Percentiles rank a stretch among this genome's conserved stretches.
Conservation (phyloP, 352 stramenopile species). For the Lagenidium giganteum region DNA sequence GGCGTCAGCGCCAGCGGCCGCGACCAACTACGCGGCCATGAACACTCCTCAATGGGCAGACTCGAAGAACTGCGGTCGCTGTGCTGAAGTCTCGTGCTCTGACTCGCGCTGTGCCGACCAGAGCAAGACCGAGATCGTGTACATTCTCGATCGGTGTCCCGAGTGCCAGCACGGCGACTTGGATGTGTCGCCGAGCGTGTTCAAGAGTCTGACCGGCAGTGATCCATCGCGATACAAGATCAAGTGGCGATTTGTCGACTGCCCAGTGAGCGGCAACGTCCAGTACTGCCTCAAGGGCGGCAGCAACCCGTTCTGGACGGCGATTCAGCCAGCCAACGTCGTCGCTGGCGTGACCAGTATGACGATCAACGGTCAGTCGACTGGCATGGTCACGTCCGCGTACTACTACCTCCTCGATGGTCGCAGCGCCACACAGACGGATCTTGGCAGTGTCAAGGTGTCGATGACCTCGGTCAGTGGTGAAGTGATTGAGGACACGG, state of each 20-base stretch:
- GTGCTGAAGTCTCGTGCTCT: conserved; percentile 28
- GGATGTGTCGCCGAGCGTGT: conserved; percentile 45
- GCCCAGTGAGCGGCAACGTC: conserved; percentile 23
- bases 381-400: conserved; percentile 39
- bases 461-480: conserved; percentile 50
- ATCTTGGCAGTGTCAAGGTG: conserved; percentile 31
- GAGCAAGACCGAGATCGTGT: conserved; percentile 33
- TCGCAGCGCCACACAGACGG: conserved; percentile 17
- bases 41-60: conserved; percentile 56
- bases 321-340: conserved; percentile 59
- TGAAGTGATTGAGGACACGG: conserved; percentile 50
- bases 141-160: conserved; percentile 68
- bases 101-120: conserved; percentile 30
- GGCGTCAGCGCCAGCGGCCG: conserved; percentile 29
- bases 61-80: conserved; percentile 38
- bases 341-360: conserved; percentile 42
- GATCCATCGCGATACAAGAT: conserved; percentile 22
- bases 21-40: conserved; percentile 58
- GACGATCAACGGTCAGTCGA: conserved; percentile 45
- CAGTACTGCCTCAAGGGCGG: conserved; percentile 52
- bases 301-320: conserved; percentile 56
- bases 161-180: conserved; percentile 45
- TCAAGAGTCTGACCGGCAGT: conserved; percentile 26
- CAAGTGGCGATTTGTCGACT: conserved; percentile 43
- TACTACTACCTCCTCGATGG: conserved; percentile 42